These are phyloP conservation scores for Licmophora abbreviata DNA, from an alignment of 108 stramenopile genomes.

Conservation along the genomic window DNA sequence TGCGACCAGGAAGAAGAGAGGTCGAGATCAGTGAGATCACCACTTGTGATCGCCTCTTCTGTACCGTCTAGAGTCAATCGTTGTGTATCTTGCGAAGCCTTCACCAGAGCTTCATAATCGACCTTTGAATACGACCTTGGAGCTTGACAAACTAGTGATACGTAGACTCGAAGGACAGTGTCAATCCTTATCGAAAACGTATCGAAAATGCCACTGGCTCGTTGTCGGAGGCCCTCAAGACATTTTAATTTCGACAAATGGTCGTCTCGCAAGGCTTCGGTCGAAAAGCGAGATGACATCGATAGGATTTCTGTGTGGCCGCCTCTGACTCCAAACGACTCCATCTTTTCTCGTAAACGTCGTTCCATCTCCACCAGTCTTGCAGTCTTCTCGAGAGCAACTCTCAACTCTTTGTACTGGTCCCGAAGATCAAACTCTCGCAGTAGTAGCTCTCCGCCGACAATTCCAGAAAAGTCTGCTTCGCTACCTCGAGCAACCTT, in stretches of 20 bases:
- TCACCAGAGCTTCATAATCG: constrained; percentile 11
- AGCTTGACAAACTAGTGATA: constrained; percentile 15
- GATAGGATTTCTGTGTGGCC: constrained; percentile 6
- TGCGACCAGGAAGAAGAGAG: constrained; percentile 7
- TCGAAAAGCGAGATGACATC: background rate
- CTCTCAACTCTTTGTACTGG: background rate
- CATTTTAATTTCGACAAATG: constrained; percentile 8
- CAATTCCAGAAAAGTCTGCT: background rate
- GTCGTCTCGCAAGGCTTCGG: background rate
- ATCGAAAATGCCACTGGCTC: constrained; percentile 4
- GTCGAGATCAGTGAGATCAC: background rate
- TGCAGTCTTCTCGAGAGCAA: background rate
- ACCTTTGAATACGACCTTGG: background rate
- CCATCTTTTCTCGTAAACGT: constrained; percentile 11
- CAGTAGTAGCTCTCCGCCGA: background rate
- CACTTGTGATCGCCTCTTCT: background rate
- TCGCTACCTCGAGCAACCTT: constrained; percentile 10
- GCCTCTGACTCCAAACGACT: too few species aligned
- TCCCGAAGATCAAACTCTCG: background rate
- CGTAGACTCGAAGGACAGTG: constrained; percentile 7
- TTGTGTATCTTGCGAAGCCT: constrained; percentile 5
- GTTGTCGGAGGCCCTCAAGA: constrained; percentile 13
- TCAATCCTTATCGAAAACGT: constrained; percentile 11
- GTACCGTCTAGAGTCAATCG: background rate
- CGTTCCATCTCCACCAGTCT: background rate